Conservation (phyloP, 2,329 filamentous ascomycete species). For the Calonectria hongkongensis region DNA sequence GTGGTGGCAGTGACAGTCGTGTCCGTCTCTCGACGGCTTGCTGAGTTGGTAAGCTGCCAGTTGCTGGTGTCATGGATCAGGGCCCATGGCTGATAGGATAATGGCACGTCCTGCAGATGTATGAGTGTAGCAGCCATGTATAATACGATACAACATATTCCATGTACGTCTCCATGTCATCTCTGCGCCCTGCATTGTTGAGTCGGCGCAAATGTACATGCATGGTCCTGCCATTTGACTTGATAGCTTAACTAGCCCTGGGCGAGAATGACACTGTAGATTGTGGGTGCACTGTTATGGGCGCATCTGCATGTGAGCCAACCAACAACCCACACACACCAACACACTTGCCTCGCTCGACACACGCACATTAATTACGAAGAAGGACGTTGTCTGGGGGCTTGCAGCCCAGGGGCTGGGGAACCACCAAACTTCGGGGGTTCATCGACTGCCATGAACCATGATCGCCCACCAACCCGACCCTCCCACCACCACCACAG, state of each 20-base stretch:
- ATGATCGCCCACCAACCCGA: constrained; percentile 49
- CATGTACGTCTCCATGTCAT: constrained; percentile 32
- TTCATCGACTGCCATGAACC: constrained; percentile 52
- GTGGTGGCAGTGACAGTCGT: constrained; percentile 38
- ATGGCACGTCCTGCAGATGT: constrained; percentile 25
- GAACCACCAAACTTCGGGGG: constrained; percentile 47
- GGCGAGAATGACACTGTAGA: constrained; percentile 22
- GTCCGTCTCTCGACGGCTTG: constrained; percentile 42
- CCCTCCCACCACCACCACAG: constrained; percentile 27
- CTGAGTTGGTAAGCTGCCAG: constrained; percentile 39
- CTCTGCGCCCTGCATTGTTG: constrained; percentile 29
- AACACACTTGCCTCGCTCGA: neutral
- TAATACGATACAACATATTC: constrained; percentile 11
- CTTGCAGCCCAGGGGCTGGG: constrained; percentile 33
- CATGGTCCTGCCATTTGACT: constrained; percentile 33
- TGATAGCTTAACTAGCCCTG: constrained; percentile 21
- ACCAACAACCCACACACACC: constrained; percentile 9
- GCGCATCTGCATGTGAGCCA: constrained; percentile 24
- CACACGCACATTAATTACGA: constrained; percentile 17
- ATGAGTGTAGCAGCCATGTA: constrained; percentile 21
- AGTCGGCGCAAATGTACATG: constrained; percentile 23
- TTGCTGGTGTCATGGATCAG: constrained; percentile 46
- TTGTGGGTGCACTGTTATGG: constrained; percentile 28
- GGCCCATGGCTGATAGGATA: constrained; percentile 34
- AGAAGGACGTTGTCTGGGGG: constrained; percentile 34